These are phyloP conservation scores for Fusarium heterosporum DNA, from an alignment of 2,329 filamentous ascomycete genomes.

Conservation along the genomic window DNA sequence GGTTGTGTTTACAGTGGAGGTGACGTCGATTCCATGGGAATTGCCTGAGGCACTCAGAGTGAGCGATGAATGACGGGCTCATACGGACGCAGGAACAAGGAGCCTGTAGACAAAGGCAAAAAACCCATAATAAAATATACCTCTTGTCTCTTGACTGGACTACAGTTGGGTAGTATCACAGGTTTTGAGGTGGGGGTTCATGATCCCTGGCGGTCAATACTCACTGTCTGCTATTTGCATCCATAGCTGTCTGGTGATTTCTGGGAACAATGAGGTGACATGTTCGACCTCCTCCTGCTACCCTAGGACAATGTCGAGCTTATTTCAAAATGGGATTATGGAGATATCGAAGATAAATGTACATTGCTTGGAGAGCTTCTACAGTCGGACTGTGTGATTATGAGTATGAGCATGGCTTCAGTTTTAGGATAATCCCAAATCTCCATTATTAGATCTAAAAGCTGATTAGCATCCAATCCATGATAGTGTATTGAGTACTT, in stretches of 20 bases:
- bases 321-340: constrained; percentile 7
- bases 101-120: neutral
- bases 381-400: too few species aligned
- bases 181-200: neutral
- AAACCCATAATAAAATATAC: neutral
- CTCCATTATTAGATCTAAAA: neutral
- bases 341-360: neutral
- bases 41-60: constrained; percentile 29
- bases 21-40: constrained; percentile 5
- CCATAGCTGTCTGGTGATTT: constrained; percentile 44
- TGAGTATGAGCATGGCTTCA: neutral
- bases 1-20: constrained; percentile 10
- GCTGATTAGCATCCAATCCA: neutral
- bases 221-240: neutral
- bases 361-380: neutral
- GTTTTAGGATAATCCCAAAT: neutral
- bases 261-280: constrained; percentile 45
- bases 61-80: constrained; percentile 10
- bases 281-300: neutral
- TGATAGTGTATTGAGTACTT: neutral
- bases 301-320: constrained; percentile 16
- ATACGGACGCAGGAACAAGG: neutral
- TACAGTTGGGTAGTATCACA: neutral
- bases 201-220: neutral
- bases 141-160: neutral